phyloP scores from a whole-genome alignment of 2,329 filamentous ascomycete species.

The Aspergillus calidoustus region DNA sequence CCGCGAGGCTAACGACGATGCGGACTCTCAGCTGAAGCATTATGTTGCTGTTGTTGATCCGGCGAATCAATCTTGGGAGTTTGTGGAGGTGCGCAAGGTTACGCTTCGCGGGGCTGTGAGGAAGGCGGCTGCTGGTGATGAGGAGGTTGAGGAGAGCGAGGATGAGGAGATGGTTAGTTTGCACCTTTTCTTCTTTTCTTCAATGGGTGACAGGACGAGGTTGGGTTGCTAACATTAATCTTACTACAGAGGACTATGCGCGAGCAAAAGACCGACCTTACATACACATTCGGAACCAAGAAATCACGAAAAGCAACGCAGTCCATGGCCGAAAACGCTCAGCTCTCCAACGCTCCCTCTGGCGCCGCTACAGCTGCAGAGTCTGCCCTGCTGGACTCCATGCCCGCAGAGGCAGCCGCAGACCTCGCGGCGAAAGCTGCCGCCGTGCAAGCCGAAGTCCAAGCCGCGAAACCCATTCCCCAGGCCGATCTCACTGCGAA shows the following conservation, averaged over 20 bases:
- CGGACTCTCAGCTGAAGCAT: slow-evolving; percentile 60
- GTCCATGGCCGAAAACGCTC: slow-evolving; percentile 53
- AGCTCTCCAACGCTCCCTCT: slow-evolving; percentile 46
- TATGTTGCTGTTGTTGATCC: slow-evolving; percentile 67
- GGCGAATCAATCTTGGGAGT: slow-evolving; percentile 55
- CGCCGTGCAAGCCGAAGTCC: slow-evolving; percentile 46
- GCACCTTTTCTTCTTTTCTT: neutral
- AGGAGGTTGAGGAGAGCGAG: slow-evolving; percentile 35
- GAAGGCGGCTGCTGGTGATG: slow-evolving; percentile 31
- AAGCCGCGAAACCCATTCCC: slow-evolving; percentile 53
- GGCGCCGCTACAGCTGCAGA: slow-evolving; percentile 44
- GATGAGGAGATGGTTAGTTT: slow-evolving; percentile 36
- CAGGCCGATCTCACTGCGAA: slow-evolving; percentile 47
- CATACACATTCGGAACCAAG: slow-evolving; percentile 56
- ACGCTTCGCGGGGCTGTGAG: slow-evolving; percentile 57
- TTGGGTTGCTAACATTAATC: neutral
- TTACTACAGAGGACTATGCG: slow-evolving; percentile 41
- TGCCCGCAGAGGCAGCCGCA: slow-evolving; percentile 41
- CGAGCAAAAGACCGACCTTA: slow-evolving; percentile 48
- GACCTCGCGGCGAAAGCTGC: slow-evolving; percentile 38
- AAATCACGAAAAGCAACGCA: slow-evolving; percentile 55
- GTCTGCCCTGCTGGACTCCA: slow-evolving; percentile 48
- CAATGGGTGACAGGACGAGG: neutral
- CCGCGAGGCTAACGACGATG: slow-evolving; percentile 53
- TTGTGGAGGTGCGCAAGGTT: slow-evolving; percentile 60